Evolutionary conservation across 768 basidiomycete species (phyloP).

Genomic region (Suillus plorans): DNA sequence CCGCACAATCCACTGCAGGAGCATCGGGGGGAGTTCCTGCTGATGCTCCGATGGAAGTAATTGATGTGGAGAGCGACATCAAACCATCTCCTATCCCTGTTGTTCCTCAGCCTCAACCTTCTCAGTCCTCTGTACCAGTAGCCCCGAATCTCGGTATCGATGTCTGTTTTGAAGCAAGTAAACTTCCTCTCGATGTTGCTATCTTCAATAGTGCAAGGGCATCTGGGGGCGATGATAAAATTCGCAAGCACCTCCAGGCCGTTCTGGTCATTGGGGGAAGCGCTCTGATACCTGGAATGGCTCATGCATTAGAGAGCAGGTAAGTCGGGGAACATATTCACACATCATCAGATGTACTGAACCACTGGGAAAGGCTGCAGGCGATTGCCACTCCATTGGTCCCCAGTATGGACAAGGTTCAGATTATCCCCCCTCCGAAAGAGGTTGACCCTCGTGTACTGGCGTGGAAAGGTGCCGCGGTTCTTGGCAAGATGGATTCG

Average conservation of each 20-base stretch:
- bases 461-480: constrained; percentile 93
- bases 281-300: constrained; percentile 77
- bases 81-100: constrained; percentile 30
- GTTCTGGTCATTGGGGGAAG: constrained; percentile 88
- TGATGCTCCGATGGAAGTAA: constrained; percentile 41
- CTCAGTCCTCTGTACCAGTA: constrained; percentile 21
- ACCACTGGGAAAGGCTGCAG: constrained; percentile 46
- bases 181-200: constrained; percentile 88
- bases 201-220: constrained; percentile 91
- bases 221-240: constrained; percentile 84
- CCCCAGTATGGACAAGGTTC: constrained; percentile 82
- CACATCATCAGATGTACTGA: constrained; percentile 3
- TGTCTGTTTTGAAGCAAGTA: constrained; percentile 81
- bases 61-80: constrained; percentile 50
- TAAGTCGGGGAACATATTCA: constrained; percentile 21
- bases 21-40: constrained; percentile 17
- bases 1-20: constrained; percentile 16
- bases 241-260: constrained; percentile 84
- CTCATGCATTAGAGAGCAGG: constrained; percentile 88
- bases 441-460: constrained; percentile 89
- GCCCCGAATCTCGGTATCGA: constrained; percentile 58
- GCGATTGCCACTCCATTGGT: constrained; percentile 84
- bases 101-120: constrained; percentile 21
- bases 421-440: constrained; percentile 92
- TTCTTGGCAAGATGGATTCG: constrained; percentile 90